Percentiles rank a stretch among this genome's conserved stretches.
Evolutionary conservation across 352 stramenopile species (phyloP).

Genomic region (Phytophthora pseudosyringae): DNA sequence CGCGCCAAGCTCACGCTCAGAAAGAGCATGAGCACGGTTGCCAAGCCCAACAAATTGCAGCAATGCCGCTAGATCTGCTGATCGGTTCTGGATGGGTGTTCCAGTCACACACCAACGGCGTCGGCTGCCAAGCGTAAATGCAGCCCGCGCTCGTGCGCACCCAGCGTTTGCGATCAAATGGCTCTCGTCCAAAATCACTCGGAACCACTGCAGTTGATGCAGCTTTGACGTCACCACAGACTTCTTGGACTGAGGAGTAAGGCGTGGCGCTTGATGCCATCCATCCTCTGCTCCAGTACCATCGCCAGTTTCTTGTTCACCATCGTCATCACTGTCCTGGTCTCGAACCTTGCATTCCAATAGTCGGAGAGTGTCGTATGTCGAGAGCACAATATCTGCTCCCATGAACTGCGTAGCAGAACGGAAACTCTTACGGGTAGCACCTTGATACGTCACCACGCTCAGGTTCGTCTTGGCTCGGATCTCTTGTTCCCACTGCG

Average conservation of each 20-base stretch:
- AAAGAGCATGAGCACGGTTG: conserved; percentile 55
- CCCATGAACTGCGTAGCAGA: conserved; percentile 81
- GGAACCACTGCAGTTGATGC: conserved; percentile 82
- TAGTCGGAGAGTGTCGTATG: conserved; percentile 79
- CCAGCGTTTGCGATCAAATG: conserved; percentile 90
- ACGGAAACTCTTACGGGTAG: conserved; percentile 64
- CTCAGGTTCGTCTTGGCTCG: conserved; percentile 79
- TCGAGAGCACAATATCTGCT: conserved; percentile 79
- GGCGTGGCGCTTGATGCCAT: conserved; percentile 40
- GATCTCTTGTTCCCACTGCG: conserved; percentile 87
- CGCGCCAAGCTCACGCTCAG: conserved; percentile 69
- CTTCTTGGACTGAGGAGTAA: conserved; percentile 35
- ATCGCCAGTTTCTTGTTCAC: conserved; percentile 25
- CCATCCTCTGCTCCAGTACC: conserved; percentile 14
- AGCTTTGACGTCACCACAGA: conserved; percentile 64
- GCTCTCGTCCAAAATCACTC: conserved; percentile 90
- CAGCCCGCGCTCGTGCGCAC: conserved; percentile 64
- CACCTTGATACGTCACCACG: conserved; percentile 79
- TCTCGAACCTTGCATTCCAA: conserved; percentile 70
- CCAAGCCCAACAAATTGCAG: conserved; percentile 86
- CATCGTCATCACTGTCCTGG: conserved; percentile 31
- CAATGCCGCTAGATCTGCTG: conserved; percentile 86
- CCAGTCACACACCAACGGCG: conserved; percentile 90
- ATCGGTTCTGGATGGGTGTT: conserved; percentile 91
- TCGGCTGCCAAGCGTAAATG: conserved; percentile 70